A percentile compares a stretch with the other conserved stretches of the same genome.
These are phyloP conservation scores for Arachis stenosperma DNA, from an alignment of 306 rosid species.

Conservation along the genomic window DNA sequence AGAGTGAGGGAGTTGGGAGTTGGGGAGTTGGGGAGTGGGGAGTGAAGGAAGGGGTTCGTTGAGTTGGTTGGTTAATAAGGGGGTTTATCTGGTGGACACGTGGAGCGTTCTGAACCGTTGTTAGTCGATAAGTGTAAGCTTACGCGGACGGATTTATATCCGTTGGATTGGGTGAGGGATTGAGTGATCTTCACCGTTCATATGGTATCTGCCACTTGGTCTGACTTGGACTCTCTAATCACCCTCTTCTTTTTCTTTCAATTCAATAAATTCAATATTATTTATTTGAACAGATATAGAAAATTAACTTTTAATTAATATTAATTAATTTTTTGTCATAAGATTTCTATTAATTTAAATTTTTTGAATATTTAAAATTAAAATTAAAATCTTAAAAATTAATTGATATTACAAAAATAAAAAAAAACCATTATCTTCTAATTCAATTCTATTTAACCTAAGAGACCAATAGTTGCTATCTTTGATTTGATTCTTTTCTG, in stretches of 20 bases:
- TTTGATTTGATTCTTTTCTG: neutral
- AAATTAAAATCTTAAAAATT: no score
- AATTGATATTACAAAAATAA: no score
- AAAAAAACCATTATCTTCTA: no score
- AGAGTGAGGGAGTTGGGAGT: conserved; percentile 48
- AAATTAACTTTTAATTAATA: no score
- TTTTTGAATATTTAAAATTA: no score
- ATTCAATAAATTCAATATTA: neutral
- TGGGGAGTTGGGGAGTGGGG: conserved; percentile 40
- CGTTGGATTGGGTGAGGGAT: conserved; percentile 39
- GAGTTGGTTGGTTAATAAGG: conserved; percentile 48
- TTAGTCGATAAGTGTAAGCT: conserved; percentile 54
- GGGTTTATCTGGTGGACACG: conserved; percentile 46
- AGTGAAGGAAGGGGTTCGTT: neutral
- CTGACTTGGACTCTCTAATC: conserved; percentile 43
- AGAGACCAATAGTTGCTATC: neutral
- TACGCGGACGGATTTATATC: neutral
- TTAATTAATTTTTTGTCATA: no score
- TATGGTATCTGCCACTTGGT: conserved; percentile 43
- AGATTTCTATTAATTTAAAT: no score
- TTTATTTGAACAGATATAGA: no score
- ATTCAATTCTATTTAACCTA: no score
- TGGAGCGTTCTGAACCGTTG: conserved; percentile 52
- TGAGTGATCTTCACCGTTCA: conserved; percentile 41
- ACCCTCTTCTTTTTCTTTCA: neutral